phyloP scores from a whole-genome alignment of 2,329 filamentous ascomycete genomes.

The Aspergillus sp. region DNA sequence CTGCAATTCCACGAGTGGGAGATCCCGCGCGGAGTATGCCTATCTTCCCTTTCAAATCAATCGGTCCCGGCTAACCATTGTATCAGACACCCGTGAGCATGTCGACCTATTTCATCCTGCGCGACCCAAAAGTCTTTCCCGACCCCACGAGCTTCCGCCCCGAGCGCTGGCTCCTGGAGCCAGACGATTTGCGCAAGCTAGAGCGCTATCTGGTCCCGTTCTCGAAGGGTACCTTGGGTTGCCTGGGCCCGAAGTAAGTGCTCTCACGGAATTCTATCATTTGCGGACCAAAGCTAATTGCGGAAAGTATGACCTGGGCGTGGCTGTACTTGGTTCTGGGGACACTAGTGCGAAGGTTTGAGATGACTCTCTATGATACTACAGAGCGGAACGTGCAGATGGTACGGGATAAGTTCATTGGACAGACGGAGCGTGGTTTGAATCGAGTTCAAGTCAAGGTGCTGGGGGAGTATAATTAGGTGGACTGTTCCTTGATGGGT shows the following conservation, averaged over 20 bases:
- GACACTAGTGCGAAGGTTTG: slow-evolving; percentile 26
- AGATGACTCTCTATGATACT: slow-evolving; percentile 29
- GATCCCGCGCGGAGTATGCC: slow-evolving; percentile 21
- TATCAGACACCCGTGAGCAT: slow-evolving; percentile 20
- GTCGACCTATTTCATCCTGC: slow-evolving; percentile 19
- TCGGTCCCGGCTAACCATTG: background rate
- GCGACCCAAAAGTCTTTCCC: slow-evolving; percentile 29
- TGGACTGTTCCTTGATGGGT: too few relatives aligned
- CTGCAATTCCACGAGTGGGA: slow-evolving; percentile 15
- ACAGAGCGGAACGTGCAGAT: slow-evolving; percentile 28
- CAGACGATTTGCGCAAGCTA: slow-evolving; percentile 12
- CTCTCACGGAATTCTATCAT: background rate
- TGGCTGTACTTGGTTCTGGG: slow-evolving; percentile 28
- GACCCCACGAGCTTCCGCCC: slow-evolving; percentile 28
- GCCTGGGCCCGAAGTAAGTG: slow-evolving; percentile 28
- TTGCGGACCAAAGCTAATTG: background rate
- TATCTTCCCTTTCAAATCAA: background rate
- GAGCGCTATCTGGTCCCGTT: slow-evolving; percentile 29
- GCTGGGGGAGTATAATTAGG: background rate
- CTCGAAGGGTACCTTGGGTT: slow-evolving; percentile 28
- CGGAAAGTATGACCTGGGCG: slow-evolving; percentile 10
- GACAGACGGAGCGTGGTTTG: slow-evolving; percentile 10
- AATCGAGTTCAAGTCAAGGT: slow-evolving; percentile 13
- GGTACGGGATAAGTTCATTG: slow-evolving; percentile 24
- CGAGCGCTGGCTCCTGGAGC: slow-evolving; percentile 34